Evolutionary conservation across 768 basidiomycete species (phyloP), one percentile per base, ranked within the genome.

Genomic region (Peribolospora kevripleyi): DNA sequence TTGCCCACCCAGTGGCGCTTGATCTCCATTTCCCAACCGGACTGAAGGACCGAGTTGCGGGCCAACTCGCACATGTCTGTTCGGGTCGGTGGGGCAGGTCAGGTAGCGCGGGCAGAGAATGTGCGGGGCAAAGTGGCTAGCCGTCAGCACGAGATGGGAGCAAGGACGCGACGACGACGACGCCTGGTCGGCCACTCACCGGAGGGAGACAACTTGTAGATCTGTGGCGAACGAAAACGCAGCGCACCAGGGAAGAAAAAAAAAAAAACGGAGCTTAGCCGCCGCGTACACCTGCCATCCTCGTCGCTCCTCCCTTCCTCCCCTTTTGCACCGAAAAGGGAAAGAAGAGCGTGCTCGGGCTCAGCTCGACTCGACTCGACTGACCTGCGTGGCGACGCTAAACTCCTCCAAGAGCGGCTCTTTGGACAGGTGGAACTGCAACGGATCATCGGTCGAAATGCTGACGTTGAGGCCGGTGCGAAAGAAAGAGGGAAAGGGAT

Each of bases 341-440:
- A 25, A 25, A 25, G 25, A 25, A 25, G 25, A 25, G 25, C 25
- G 25, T 25, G 25, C 25, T 25, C 25, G 25, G 25, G 25, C 25
- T 25, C 25, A 25, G 25, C 25, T 25, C 25, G 25, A 25, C 25
- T 25, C 25, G 25, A 25, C 25, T 25, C 25, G 25, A 65, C 80
- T 61, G 58, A 85, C 84, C 71, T 95, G 91, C 2, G 93, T 90
- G 0, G 93, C 93, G 7, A 97, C 91, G 50, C 85, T 90, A 65
- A 97, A 98, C 65, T 98, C 93, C 64, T 98, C 93, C 55, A 95
- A 69, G 10, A 95, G 68, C 5, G 88, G 88, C 71, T 95, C 88
- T 74, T 93, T 93, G 40, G 93, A 97, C 69, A 97, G 93, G 70
- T 97, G 91, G 71, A 98, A 93, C 69, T 97, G 91, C 45, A 90